Percentiles rank a stretch among this genome's conserved stretches.
Conservation (phyloP, 805 yeast species). For the Saccharomyces paradoxus region DNA sequence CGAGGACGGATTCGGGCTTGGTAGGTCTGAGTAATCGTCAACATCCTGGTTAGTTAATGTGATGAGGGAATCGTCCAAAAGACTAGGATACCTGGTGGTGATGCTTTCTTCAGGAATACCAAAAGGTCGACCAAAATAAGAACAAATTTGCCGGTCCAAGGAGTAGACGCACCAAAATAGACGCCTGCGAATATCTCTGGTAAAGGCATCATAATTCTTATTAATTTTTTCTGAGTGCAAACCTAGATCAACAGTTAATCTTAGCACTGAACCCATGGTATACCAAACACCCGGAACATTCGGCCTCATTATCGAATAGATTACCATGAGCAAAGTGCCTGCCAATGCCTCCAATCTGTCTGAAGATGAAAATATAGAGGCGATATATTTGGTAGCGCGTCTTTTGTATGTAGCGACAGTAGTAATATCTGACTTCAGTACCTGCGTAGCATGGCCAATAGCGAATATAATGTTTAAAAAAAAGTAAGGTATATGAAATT, state of each 20-base stretch:
- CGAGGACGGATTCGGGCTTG: conserved; percentile 47
- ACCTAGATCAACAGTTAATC: conserved; percentile 78
- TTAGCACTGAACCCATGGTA: conserved; percentile 67
- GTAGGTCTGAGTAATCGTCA: conserved; percentile 34
- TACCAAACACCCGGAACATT: conserved; percentile 92
- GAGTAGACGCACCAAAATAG: conserved; percentile 87
- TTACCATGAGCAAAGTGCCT: conserved; percentile 57
- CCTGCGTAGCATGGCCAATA: conserved; percentile 67
- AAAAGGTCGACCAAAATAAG: conserved; percentile 79
- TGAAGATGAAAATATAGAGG: conserved; percentile 45
- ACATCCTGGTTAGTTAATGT: conserved; percentile 29
- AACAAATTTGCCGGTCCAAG: conserved; percentile 76
- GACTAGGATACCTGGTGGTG: conserved; percentile 62
- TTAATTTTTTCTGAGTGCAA: conserved; percentile 58
- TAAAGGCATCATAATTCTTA: conserved; percentile 41
- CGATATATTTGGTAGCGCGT: conserved; percentile 54
- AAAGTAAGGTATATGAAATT: conserved; percentile 49
- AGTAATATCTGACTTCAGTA: conserved; percentile 54
- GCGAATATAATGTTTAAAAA: conserved; percentile 75
- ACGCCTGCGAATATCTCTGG: conserved; percentile 62
- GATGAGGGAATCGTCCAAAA: conserved; percentile 64
- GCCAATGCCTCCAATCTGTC: conserved; percentile 68
- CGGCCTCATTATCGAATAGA: conserved; percentile 81
- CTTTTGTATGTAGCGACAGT: conserved; percentile 63
- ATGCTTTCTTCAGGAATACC: conserved; percentile 81